A percentile compares a stretch with the other conserved stretches of the same genome.
These are phyloP conservation scores for Rosa chinensis DNA, from an alignment of 306 rosid species.

Conservation along the genomic window DNA sequence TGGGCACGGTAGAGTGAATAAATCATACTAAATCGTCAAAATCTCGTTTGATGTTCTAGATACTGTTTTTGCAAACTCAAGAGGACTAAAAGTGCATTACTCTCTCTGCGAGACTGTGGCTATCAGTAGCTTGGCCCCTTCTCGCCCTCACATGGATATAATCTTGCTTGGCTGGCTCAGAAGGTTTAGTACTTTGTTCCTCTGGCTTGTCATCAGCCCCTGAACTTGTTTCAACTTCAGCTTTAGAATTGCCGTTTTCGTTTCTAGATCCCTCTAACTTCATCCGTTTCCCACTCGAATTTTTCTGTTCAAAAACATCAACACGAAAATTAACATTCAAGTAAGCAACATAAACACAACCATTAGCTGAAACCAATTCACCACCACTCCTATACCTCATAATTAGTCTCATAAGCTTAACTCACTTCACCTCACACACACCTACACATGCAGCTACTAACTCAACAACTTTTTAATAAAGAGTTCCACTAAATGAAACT, in stretches of 20 bases:
- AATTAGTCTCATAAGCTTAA: not conserved
- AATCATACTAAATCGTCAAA: not conserved
- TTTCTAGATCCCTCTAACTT: constrained; percentile 42
- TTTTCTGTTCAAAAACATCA: constrained; percentile 33
- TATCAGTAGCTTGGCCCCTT: constrained; percentile 99
- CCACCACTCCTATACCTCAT: not conserved
- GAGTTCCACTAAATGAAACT: not conserved
- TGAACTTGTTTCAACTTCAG: constrained; percentile 52
- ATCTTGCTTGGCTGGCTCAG: constrained; percentile 77
- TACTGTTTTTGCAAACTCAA: constrained; percentile 6
- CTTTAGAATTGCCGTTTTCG: constrained; percentile 37
- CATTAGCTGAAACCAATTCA: constrained; percentile 7
- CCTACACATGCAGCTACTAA: not conserved
- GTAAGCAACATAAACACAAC: not conserved
- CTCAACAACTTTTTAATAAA: not conserved
- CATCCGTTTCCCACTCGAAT: constrained; percentile 50
- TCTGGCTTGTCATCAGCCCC: constrained; percentile 44
- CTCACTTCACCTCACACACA: not conserved
- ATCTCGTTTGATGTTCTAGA: not conserved
- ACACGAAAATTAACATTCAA: not conserved
- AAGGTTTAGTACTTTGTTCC: constrained; percentile 44
- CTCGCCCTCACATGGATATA: constrained; percentile 94
- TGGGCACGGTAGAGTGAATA: not conserved
- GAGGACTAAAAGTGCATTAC: constrained; percentile 39
- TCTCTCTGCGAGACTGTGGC: constrained; percentile 93